phyloP scores from a whole-genome alignment of 768 basidiomycete genomes.

The Melanogaster broomeanus region DNA sequence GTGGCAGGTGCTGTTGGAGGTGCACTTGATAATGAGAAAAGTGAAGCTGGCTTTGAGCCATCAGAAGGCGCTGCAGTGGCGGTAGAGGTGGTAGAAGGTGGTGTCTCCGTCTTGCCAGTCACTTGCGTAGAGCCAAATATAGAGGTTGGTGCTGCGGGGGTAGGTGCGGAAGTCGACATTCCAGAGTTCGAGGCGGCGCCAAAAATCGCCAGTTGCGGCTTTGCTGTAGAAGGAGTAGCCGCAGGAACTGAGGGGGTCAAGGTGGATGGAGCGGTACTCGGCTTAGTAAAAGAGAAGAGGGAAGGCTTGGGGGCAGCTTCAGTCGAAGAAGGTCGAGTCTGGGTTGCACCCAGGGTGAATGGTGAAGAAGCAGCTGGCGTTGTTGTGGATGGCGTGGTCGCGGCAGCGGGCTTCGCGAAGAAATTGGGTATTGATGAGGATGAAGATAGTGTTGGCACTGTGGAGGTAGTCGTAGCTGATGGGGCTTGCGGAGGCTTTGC shows the following conservation, averaged over 20 bases:
- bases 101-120: conserved; percentile 7
- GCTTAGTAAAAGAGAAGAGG: conserved; percentile 15
- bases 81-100: background rate
- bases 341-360: conserved; percentile 5
- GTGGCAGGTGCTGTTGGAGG: conserved; percentile 6
- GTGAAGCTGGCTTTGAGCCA: conserved; percentile 13
- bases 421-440: conserved; percentile 27
- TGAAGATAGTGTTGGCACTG: conserved; percentile 3
- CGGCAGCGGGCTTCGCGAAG: conserved; percentile 30
- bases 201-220: conserved; percentile 16
- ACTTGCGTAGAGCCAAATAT: conserved; percentile 10
- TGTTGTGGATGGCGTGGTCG: background rate
- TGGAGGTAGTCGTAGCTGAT: conserved; percentile 1
- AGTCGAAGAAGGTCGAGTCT: conserved; percentile 8
- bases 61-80: conserved; percentile 2
- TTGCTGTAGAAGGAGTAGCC: conserved; percentile 6
- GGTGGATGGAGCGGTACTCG: conserved; percentile 23
- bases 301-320: conserved; percentile 13
- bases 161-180: conserved; percentile 1
- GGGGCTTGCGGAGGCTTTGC: conserved; percentile 13
- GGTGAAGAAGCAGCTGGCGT: conserved; percentile 2
- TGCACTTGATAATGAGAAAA: conserved; percentile 23
- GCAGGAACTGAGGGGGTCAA: conserved; percentile 14
- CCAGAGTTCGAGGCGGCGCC: conserved; percentile 10
- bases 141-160: background rate